Evolutionary conservation across 2,329 filamentous ascomycete species (phyloP).

Genomic region (Alternaria gaisen): DNA sequence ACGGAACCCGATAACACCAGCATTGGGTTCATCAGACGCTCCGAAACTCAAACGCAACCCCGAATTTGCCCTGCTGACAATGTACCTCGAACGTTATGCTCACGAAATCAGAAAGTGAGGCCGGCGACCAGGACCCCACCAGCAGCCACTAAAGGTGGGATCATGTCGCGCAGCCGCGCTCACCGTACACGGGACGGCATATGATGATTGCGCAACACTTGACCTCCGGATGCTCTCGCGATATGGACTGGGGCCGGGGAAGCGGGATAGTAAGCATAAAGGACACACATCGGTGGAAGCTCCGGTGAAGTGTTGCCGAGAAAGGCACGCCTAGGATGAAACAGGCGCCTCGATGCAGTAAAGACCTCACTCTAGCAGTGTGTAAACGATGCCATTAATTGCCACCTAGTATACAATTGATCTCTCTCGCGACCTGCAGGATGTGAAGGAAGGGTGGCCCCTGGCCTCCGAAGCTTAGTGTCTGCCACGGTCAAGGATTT

Average conservation of each 20-base stretch:
- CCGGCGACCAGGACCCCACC: neutral
- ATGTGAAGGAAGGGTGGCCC: constrained; percentile 17
- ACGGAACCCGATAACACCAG: neutral
- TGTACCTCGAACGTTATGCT: neutral
- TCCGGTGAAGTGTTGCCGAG: constrained; percentile 17
- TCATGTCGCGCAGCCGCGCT: constrained; percentile 19
- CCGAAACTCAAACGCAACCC: neutral
- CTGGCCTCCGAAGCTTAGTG: constrained; percentile 28
- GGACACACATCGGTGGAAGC: constrained; percentile 21
- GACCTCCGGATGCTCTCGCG: constrained; percentile 21
- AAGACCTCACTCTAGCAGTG: constrained; percentile 5
- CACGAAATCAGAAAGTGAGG: constrained; percentile 3
- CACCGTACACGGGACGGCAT: constrained; percentile 19
- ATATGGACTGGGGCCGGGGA: constrained; percentile 23
- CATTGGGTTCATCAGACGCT: neutral
- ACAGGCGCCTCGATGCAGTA: constrained; percentile 14
- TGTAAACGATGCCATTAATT: constrained; percentile 8
- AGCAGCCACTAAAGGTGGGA: constrained; percentile 15
- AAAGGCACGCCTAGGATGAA: constrained; percentile 12
- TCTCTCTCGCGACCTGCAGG: constrained; percentile 26
- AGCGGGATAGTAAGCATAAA: constrained; percentile 23
- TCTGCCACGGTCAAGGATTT: constrained; percentile 29
- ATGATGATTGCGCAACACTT: constrained; percentile 27
- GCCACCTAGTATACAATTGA: constrained; percentile 14
- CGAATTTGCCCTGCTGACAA: neutral